Base-by-base conservation (phyloP, 1,139 yeast genomes). In the Debaryomyces fabryi region DNA sequence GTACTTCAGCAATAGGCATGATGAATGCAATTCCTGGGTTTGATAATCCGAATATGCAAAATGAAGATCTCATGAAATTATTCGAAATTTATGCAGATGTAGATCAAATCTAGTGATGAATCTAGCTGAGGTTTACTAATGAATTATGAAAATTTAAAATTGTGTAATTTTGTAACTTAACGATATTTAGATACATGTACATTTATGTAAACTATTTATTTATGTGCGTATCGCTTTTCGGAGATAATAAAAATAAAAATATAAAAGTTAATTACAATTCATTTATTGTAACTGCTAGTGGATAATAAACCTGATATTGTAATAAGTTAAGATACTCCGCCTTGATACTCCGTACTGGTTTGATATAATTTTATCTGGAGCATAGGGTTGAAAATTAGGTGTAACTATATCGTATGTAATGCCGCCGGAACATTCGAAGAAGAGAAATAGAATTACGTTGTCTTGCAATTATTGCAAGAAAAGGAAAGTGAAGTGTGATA, bases 1-100 rank as follows among this genome's bases (percentile, higher is more conserved):
- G 23, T 12, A 85, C 87, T 51, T 78, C 81, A 51, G 83, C 75
- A 52, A 80, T 81, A 29, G 81, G 73, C 0, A 44, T 78, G 60
- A 86, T 86, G 45, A 86, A 74, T 62, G 86, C 91, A 2, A 92
- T 86, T 2, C 90, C 93, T 15, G 48, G 43, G 9, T 36, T 41
- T n/a, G 45, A 40, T 12, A 45, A 36, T 40, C 44, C 58, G 2
- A 50, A 56, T 35, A 49, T 61, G 23, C 56, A 56, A n/a, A 66
- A 65, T 49, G 77, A 72, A 33, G 79, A 75, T 49, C 60, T 75
- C 24, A 53, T 74, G 44, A 67, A 65, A 54, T 58, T 74, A 41
- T 72, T 74, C 49, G 74, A 71, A 50, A 59, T 72, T 24, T 74
- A 71, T 54, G 77, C 74, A 4, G 75, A 72, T 44, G 55, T 67